Base-by-base conservation (phyloP, 768 basidiomycete genomes). In the Boletus fagicola region DNA sequence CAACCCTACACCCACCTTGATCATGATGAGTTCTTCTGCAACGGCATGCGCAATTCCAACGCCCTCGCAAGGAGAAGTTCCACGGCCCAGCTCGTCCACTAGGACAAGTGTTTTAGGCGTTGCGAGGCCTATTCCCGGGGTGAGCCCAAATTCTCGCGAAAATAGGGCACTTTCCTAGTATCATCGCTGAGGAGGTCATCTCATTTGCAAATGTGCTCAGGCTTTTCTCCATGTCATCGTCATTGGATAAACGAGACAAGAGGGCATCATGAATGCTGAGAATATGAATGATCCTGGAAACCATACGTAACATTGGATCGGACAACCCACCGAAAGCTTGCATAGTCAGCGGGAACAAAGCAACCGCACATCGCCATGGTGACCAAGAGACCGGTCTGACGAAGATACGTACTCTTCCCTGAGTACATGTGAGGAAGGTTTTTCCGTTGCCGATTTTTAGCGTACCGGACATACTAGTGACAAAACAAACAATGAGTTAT, bases 181-280 rank as follows among this genome's bases (percentile, higher is more conserved):
- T 94, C 90, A 94, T 94, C 1, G 93, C 90, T 26, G 87, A 87
- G 3, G 90, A 85, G 1, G 88, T 84, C 92, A 99, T 98, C 74
- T 99, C 96, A 61, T 84, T 87, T 1, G 94, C 93, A 73, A 99
- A 99, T 0, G 97, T 98, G 62, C 94, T 97, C 26, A 98, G 71
- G 44, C 82, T 90, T 66, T 85, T 88, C 71, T 96, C 93, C 67
- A 94, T 81, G 63, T 93, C 88, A 65, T 98, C 94, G 61, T 98
- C 94, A 63, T 98, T 98, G 1, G 93, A 96, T 18, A 99, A 76
- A 2, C 96, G 84, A 0, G 87, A 89, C 26, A 98, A 79, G 5
- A 98, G 78, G 0, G 87, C 81, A 59, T 96, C 92, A 58, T 95
- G 89, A 3, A 94, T 78, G 30, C 90, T 92, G 49, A 4, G 30